Conservation (phyloP, 331 rosid species). For the Dryas integrifolia region DNA sequence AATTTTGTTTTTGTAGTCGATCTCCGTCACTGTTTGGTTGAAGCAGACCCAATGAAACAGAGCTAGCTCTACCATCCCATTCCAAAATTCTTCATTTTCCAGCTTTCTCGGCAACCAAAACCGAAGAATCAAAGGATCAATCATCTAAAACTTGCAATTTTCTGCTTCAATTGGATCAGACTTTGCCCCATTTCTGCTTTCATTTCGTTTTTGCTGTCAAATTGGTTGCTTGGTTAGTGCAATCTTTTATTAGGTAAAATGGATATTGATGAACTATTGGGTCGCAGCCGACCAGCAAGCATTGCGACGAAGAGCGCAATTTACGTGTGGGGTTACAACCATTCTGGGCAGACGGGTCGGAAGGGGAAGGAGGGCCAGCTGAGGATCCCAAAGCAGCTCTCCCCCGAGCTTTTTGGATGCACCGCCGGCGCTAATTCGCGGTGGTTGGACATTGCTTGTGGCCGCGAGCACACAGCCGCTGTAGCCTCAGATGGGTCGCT, state of each 20-base stretch:
- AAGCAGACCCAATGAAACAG: not conserved
- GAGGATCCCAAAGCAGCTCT: constrained; percentile 79
- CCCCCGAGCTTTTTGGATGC: constrained; percentile 76
- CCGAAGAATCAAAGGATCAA: not conserved
- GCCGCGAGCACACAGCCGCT: constrained; percentile 95
- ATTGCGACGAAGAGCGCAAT: constrained; percentile 76
- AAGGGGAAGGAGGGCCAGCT: constrained; percentile 60
- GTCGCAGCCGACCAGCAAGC: constrained; percentile 35
- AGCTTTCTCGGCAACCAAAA: not conserved
- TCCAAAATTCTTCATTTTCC: not conserved
- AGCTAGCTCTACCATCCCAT: not conserved
- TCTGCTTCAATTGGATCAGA: not conserved
- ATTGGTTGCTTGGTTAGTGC: no score
- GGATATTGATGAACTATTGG: constrained; percentile 63
- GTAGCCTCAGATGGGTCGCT: constrained; percentile 83
- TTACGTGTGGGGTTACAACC: constrained; percentile 94
- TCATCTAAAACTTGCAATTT: not conserved
- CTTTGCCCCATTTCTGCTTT: not conserved
- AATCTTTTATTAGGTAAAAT: constrained; percentile 19
- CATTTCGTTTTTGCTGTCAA: no score
- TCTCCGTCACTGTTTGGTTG: not conserved
- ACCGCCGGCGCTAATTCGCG: constrained; percentile 64
- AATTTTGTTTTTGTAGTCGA: not conserved
- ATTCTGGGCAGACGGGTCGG: constrained; percentile 91
- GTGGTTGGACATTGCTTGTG: constrained; percentile 89